Conservation (phyloP, 2,329 filamentous ascomycete genomes). For the Rutstroemia sp. region DNA sequence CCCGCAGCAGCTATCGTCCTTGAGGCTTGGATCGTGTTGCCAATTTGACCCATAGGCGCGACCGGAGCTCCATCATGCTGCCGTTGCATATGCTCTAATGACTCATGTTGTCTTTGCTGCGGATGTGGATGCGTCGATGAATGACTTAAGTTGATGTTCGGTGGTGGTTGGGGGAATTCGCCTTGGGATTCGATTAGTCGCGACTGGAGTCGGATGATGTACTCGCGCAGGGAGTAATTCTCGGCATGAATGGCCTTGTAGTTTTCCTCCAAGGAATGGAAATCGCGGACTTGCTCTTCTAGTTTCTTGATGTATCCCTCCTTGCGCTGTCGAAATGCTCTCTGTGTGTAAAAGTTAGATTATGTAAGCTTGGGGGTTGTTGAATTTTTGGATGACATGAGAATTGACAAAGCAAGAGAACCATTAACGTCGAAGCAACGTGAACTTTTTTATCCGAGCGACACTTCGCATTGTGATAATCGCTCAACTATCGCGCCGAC, state of each 20-base stretch:
- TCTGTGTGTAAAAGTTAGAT: constrained; percentile 44
- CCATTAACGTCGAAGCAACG: constrained; percentile 13
- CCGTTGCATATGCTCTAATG: constrained; percentile 17
- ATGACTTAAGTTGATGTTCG: constrained; percentile 65
- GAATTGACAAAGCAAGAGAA: constrained; percentile 32
- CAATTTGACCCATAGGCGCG: constrained; percentile 32
- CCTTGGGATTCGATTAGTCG: constrained; percentile 76
- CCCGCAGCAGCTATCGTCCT: constrained; percentile 28
- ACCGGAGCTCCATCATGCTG: constrained; percentile 20
- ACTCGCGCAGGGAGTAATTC: constrained; percentile 86
- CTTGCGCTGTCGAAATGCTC: constrained; percentile 94
- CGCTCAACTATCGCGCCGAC: neutral
- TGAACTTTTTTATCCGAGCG: constrained; percentile 17
- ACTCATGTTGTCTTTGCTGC: constrained; percentile 23
- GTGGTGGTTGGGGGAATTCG: constrained; percentile 76
- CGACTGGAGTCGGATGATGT: constrained; percentile 84
- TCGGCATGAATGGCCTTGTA: constrained; percentile 79
- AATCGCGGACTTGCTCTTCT: constrained; percentile 85
- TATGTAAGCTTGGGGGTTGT: constrained; percentile 26
- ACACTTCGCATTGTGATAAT: constrained; percentile 9
- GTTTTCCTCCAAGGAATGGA: constrained; percentile 64
- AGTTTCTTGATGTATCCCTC: constrained; percentile 98
- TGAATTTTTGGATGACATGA: constrained; percentile 29
- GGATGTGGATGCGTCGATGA: constrained; percentile 47
- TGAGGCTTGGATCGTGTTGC: constrained; percentile 30